phyloP scores from a whole-genome alignment of 345 rosid genomes.

The Populus davidiana region DNA sequence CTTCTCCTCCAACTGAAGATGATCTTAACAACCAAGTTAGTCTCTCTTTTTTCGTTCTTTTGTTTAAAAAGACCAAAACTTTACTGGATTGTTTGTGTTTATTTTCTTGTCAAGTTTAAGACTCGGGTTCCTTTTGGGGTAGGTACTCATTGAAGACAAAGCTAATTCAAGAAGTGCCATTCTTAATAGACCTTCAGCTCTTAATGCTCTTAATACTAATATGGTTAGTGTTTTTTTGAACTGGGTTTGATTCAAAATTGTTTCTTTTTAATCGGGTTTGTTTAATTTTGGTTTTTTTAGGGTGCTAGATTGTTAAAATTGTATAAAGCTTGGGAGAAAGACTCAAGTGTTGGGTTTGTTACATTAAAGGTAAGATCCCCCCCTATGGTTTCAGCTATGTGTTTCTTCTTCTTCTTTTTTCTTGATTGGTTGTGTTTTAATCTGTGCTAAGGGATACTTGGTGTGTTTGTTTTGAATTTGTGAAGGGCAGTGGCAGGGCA shows the following conservation, averaged over 20 bases:
- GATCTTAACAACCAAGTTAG: conserved; percentile 53
- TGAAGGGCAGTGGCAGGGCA: conserved; percentile 92
- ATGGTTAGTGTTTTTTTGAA: conserved; percentile 44
- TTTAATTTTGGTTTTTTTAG: conserved; percentile 26
- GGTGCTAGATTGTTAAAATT: conserved; percentile 56
- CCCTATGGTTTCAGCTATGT: too few species aligned
- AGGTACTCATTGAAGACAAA: conserved; percentile 77
- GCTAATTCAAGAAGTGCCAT: conserved; percentile 69
- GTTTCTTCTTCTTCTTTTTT: conserved; percentile 4
- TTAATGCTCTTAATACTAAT: conserved; percentile 74
- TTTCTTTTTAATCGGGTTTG: not conserved
- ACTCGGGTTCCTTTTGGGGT: not conserved
- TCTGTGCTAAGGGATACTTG: conserved; percentile 4
- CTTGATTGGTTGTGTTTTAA: not conserved
- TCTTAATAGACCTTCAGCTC: conserved; percentile 76
- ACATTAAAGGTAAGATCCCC: conserved; percentile 54
- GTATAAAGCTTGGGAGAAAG: conserved; percentile 82
- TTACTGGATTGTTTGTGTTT: not conserved
- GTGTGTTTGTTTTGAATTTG: conserved; percentile 16
- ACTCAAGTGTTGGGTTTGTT: conserved; percentile 75
- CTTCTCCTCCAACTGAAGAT: conserved; percentile 39
- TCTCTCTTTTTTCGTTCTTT: not conserved
- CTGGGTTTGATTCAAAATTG: not conserved
- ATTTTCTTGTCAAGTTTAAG: not conserved
- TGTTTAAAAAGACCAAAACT: not conserved